Percentiles rank a stretch among this genome's conserved stretches.
Evolutionary conservation across 2,329 filamentous ascomycete genomes (phyloP).

Genomic region (Ilyonectria mors-panacis): DNA sequence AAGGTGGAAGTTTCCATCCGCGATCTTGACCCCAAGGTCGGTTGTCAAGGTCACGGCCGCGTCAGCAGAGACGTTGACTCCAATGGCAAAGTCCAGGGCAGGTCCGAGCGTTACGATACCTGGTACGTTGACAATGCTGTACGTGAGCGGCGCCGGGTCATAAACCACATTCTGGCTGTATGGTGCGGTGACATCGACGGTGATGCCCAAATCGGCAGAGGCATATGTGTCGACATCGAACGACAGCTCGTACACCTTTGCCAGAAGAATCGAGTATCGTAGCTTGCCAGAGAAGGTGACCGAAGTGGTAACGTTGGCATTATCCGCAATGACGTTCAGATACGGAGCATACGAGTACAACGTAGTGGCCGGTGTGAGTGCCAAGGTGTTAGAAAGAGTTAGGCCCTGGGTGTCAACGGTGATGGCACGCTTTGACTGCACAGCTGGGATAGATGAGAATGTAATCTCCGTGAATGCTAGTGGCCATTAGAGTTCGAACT

Average conservation of each 20-base stretch:
- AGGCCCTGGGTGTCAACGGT: conserved; percentile 23
- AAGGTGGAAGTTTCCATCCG: conserved; percentile 56
- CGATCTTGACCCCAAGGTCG: conserved; percentile 51
- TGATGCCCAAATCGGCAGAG: conserved; percentile 54
- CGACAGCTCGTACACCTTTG: conserved; percentile 54
- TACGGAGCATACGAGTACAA: conserved; percentile 34
- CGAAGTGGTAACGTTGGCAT: conserved; percentile 49
- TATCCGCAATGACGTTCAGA: conserved; percentile 31
- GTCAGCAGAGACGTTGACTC: conserved; percentile 54
- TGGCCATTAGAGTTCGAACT: neutral
- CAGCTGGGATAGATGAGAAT: conserved; percentile 33
- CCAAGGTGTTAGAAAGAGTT: conserved; percentile 27
- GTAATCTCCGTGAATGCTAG: conserved; percentile 32
- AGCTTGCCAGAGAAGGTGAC: conserved; percentile 60
- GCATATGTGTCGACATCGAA: conserved; percentile 60
- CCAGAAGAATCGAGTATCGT: conserved; percentile 56
- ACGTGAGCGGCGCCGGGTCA: conserved; percentile 54
- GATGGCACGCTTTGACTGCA: conserved; percentile 23
- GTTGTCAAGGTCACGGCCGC: conserved; percentile 52
- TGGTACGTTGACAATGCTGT: conserved; percentile 56
- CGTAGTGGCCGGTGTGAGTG: conserved; percentile 18
- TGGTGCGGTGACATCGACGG: conserved; percentile 52
- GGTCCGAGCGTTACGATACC: conserved; percentile 58
- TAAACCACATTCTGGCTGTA: conserved; percentile 55
- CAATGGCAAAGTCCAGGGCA: conserved; percentile 55